Conservation (phyloP, 2,329 filamentous ascomycete genomes). For the Sporothrix phasma region DNA sequence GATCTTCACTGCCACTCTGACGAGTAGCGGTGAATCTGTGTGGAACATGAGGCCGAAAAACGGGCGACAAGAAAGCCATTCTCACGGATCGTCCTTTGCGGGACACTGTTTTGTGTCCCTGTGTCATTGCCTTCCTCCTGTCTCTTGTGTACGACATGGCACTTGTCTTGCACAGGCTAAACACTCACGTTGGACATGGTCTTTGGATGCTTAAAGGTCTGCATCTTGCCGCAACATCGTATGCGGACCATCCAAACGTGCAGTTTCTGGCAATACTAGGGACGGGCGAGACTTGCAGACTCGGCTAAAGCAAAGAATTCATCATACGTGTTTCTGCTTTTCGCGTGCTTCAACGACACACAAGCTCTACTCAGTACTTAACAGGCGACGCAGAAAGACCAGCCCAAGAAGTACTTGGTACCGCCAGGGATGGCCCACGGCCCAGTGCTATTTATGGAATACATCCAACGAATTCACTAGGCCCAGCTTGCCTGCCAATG, state of each 20-base stretch:
- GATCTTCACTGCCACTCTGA: not conserved
- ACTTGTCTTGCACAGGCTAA: not conserved
- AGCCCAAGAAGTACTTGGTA: not conserved
- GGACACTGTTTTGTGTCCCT: not conserved
- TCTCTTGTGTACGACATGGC: not conserved
- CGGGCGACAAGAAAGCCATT: not conserved
- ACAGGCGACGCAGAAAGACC: not conserved
- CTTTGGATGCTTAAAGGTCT: not conserved
- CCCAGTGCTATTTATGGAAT: not conserved
- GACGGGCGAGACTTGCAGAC: not conserved
- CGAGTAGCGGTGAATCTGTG: not conserved
- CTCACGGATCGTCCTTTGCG: not conserved
- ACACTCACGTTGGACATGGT: not conserved
- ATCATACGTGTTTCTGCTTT: not conserved
- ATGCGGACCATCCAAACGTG: not conserved
- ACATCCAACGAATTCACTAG: not conserved
- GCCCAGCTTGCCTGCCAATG: slow-evolving; percentile 34
- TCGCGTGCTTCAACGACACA: not conserved
- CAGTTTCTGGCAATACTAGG: not conserved
- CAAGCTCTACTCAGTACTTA: not conserved
- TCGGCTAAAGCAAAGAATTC: not conserved
- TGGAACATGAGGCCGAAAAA: too few species aligned
- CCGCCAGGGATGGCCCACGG: not conserved
- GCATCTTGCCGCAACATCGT: not conserved
- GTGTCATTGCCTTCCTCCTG: not conserved